phyloP scores from a whole-genome alignment of 352 stramenopile species.

The Pythium biforme region DNA sequence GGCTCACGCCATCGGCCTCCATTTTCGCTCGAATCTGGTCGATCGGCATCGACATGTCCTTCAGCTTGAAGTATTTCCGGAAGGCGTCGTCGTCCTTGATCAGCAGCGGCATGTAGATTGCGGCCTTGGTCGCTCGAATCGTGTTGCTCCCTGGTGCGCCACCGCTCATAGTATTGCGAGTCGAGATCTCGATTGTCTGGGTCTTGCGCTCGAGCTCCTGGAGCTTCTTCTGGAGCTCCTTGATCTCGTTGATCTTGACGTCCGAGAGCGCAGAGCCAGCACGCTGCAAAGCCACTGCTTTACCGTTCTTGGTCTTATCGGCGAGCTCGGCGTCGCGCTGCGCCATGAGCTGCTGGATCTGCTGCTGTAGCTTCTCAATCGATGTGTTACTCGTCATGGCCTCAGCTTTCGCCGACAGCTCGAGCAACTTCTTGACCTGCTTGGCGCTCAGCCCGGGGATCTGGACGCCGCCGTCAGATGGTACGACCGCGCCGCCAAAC shows the following conservation, averaged over 20 bases:
- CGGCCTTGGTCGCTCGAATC: conserved; percentile 20
- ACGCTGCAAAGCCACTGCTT: conserved; percentile 27
- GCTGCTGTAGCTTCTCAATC: conserved; percentile 64
- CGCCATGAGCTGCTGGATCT: conserved; percentile 75
- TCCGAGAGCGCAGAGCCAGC: conserved; percentile 35
- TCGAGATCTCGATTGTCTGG: conserved; percentile 44
- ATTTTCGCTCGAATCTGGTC: conserved; percentile 86
- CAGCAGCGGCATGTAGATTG: conserved; percentile 61
- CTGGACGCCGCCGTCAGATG: conserved; percentile 26
- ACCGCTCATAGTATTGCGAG: conserved; percentile 18
- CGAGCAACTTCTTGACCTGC: conserved; percentile 70
- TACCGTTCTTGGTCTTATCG: conserved; percentile 18
- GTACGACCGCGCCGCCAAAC: conserved; percentile 6
- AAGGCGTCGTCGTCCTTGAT: conserved; percentile 74
- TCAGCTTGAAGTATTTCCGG: conserved; percentile 84
- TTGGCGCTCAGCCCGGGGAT: conserved; percentile 54
- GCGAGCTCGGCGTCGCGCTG: conserved; percentile 27
- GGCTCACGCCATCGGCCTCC: conserved; percentile 62
- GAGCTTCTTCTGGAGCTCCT: conserved; percentile 73
- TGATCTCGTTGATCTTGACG: conserved; percentile 72
- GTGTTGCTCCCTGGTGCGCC: conserved; percentile 8
- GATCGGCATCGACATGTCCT: conserved; percentile 70
- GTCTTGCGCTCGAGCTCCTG: conserved; percentile 74
- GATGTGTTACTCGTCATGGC: conserved; percentile 40
- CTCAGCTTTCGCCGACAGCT: conserved; percentile 60